A percentile compares a stretch with the other conserved stretches of the same genome.
phyloP scores from a whole-genome alignment of 106 monocot species.

The Dioscorea alata region DNA sequence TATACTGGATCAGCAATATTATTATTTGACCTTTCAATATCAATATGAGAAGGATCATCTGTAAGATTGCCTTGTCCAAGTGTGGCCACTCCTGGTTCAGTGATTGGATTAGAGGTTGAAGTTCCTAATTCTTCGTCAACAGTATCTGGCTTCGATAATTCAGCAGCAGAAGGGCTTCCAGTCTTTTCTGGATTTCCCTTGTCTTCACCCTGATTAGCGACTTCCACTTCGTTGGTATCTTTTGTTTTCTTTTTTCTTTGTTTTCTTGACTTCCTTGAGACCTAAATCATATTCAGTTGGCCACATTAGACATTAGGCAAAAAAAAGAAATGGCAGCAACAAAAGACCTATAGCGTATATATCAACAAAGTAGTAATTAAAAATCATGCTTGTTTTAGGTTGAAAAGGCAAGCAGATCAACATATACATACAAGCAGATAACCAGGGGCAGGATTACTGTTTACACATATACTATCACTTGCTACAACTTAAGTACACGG shows the following conservation, averaged over 20 bases:
- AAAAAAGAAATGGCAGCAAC: not conserved
- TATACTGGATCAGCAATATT: conserved; percentile 30
- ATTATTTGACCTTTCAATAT: conserved; percentile 17
- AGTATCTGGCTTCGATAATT: not conserved
- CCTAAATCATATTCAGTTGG: conserved; percentile 31
- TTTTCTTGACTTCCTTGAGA: conserved; percentile 71
- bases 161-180: conserved; percentile 16
- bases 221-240: conserved; percentile 19
- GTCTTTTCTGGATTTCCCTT: conserved; percentile 12
- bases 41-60: conserved; percentile 19
- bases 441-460: not conserved
- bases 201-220: conserved; percentile 7
- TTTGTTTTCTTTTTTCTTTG: conserved; percentile 50
- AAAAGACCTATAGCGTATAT: too few species aligned
- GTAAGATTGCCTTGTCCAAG: not conserved
- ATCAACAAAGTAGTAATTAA: not conserved
- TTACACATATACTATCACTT: not conserved
- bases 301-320: not conserved
- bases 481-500: too few species aligned
- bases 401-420: not conserved
- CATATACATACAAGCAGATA: not conserved
- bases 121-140: conserved; percentile 10
- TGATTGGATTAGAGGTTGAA: conserved; percentile 5
- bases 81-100: conserved; percentile 10
- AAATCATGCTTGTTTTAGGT: not conserved